A percentile compares a stretch with the other conserved stretches of the same genome.
These are phyloP conservation scores for Monosporozyma aerobia DNA, from an alignment of 805 yeast species.

Conservation along the genomic window DNA sequence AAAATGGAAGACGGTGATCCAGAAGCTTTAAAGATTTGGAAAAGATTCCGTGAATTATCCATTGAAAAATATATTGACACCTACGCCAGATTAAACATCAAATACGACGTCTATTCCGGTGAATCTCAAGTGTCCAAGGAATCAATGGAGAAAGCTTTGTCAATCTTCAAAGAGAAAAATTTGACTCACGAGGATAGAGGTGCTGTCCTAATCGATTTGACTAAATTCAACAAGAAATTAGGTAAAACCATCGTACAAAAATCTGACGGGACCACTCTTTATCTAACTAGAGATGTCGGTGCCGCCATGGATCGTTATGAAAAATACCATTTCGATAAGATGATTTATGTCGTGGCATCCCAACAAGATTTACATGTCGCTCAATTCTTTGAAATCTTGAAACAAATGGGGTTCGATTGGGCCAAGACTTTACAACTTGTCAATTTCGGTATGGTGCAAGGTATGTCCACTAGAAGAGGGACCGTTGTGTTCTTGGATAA, in stretches of 20 bases:
- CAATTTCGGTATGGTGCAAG: constrained; percentile 94
- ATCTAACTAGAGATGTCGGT: constrained; percentile 91
- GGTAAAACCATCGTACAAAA: constrained; percentile 90
- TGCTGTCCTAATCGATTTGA: constrained; percentile 78
- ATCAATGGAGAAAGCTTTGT: constrained; percentile 55
- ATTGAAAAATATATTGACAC: constrained; percentile 79
- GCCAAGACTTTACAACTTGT: constrained; percentile 70
- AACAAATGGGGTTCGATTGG: constrained; percentile 85
- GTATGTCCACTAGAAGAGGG: constrained; percentile 97
- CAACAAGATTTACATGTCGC: constrained; percentile 93
- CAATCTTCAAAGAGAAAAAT: constrained; percentile 53
- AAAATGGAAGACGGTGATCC: constrained; percentile 89
- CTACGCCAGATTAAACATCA: constrained; percentile 83
- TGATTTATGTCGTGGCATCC: constrained; percentile 89
- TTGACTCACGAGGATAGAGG: constrained; percentile 81
- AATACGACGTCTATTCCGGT: constrained; percentile 83
- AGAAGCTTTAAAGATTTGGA: constrained; percentile 72
- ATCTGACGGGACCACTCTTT: constrained; percentile 89
- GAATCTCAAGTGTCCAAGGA: constrained; percentile 86
- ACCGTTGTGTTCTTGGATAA: constrained; percentile 95
- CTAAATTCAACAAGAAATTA: constrained; percentile 75
- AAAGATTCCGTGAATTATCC: constrained; percentile 75
- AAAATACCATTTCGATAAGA: constrained; percentile 78
- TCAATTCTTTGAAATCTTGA: constrained; percentile 88
- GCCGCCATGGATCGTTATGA: constrained; percentile 88